Base-by-base conservation (phyloP, 768 basidiomycete species). In the Suillus paluster region DNA sequence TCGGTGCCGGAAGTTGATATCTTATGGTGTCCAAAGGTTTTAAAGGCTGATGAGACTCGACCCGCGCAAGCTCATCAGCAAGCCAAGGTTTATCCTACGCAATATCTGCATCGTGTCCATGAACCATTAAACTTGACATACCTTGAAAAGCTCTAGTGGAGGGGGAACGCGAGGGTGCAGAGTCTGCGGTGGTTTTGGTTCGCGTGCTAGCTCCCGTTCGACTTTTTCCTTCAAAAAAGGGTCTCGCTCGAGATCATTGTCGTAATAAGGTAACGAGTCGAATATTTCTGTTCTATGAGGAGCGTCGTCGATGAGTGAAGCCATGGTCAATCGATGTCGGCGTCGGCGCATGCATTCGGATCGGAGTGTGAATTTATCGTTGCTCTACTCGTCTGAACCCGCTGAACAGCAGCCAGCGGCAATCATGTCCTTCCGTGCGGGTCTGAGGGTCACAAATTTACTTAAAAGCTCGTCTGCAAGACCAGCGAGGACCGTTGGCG, bases 231-330 rank as follows among this genome's bases (percentile, higher is more conserved):
- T 87, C 42, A 95, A 79, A 42, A 82, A 69, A 1, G 93, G 92
- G 63, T 83, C 85, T 59, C 84, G 84, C 63, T 94, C 91, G 57
- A 96, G 82, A 73, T 97, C 94, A 72, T 95, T 92, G 79, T 98
- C 95, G 70, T 93, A 95, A 78, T 97, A 98, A 19, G 95, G 95
- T 65, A 97, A 81, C 27, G 94, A 91, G 75, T 97, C 95, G 67
- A 94, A 86, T 41, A 90, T 80, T 27, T 50, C 48, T 21, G 66
- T 65, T 42, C 56, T 63, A 41, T 60, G 61, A 61, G 64, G 57
- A 38, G 36, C 54, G 59, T 66, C 44, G 64, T 59, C 50, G 30
- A 46, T 58, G 60, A 59, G 41, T 49, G 48, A 58, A 55, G 68
- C 60, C 78, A 79, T 79, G 57, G 44, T 44, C 21, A 36, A 41